These are phyloP conservation scores for Euphorbia schlechtendalii DNA, from an alignment of 441 rosid genomes.

Conservation along the genomic window DNA sequence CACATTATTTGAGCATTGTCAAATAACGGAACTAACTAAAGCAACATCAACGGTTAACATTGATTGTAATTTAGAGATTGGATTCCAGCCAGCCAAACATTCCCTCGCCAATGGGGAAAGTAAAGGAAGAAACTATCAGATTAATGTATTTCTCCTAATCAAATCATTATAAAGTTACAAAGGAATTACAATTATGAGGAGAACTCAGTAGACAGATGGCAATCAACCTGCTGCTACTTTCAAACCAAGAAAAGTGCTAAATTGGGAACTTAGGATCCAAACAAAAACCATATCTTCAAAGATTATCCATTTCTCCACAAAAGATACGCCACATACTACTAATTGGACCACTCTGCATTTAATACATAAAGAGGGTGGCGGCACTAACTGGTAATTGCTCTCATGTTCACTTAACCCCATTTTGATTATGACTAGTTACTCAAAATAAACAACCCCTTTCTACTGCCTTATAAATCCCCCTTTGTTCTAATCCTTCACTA, in stretches of 20 bases:
- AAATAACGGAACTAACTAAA: no score
- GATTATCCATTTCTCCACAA: constrained; percentile 23
- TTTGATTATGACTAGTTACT: constrained; percentile 30
- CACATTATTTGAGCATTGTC: not conserved
- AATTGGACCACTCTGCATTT: constrained; percentile 20
- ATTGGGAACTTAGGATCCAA: constrained; percentile 17
- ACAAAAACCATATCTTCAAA: constrained; percentile 25
- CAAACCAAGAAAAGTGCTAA: constrained; percentile 23
- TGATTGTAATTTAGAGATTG: not conserved
- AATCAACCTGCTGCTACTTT: constrained; percentile 6
- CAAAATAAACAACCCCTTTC: constrained; percentile 13
- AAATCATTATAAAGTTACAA: not conserved
- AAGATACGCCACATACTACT: constrained; percentile 27
- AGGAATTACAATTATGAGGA: not conserved
- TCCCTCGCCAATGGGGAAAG: constrained; percentile 9
- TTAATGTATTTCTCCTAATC: not conserved
- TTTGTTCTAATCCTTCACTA: constrained; percentile 23
- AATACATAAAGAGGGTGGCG: constrained; percentile 43
- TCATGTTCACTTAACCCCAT: constrained; percentile 4
- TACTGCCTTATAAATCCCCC: not conserved
- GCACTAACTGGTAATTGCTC: constrained; percentile 31
- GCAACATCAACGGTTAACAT: not conserved
- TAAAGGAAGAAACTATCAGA: not conserved
- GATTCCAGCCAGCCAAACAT: constrained; percentile 5
- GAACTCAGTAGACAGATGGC: constrained; percentile 26